phyloP scores from a whole-genome alignment of 2,329 filamentous ascomycete genomes.

The Fusarium sp. region DNA sequence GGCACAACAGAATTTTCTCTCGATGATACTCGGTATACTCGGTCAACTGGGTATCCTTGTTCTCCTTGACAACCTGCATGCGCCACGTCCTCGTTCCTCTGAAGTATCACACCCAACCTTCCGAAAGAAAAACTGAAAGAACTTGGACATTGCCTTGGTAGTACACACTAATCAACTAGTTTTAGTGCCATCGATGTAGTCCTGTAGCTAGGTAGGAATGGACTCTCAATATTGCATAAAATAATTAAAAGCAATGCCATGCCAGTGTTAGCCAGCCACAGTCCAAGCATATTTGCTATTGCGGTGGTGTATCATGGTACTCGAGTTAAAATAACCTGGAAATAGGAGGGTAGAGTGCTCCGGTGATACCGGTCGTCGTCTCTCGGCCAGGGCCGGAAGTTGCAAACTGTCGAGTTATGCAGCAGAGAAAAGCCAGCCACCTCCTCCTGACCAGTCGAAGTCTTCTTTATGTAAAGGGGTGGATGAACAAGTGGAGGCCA shows the following conservation, averaged over 20 bases:
- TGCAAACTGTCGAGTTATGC: background rate
- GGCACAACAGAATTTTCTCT: no score
- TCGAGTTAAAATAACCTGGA: background rate
- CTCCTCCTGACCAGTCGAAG: background rate
- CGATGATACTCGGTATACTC: background rate
- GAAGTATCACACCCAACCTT: background rate
- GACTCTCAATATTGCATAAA: background rate
- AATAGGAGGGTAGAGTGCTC: no score
- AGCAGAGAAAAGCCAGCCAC: background rate
- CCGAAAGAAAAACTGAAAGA: background rate
- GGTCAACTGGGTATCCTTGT: background rate
- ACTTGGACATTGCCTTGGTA: background rate
- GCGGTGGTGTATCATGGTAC: background rate
- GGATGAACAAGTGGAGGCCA: slow-evolving; percentile 1
- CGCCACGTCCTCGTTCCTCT: no score
- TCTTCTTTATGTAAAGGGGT: background rate
- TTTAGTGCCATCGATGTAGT: background rate
- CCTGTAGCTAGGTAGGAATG: background rate
- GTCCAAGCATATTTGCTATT: no score
- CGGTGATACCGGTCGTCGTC: no score
- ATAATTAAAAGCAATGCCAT: background rate
- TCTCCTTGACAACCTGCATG: background rate
- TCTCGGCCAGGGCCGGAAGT: background rate
- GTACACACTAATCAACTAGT: fast-evolving
- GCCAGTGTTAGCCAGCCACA: background rate